Evolutionary conservation across 371 early-diverging fungal species (phyloP).

Genomic region (Apophysomyces variabilis): DNA sequence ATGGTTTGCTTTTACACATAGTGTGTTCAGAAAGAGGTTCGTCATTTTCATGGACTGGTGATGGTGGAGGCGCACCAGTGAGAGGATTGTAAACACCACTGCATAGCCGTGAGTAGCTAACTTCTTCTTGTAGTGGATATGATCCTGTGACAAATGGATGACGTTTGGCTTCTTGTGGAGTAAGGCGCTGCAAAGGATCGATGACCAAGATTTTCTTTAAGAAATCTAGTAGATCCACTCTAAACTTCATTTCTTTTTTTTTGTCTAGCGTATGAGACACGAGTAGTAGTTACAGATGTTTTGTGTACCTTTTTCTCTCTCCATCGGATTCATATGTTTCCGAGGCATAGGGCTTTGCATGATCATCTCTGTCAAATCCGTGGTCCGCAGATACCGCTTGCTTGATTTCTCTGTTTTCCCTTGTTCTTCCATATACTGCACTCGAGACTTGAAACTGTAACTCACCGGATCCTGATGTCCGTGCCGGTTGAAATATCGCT

Average conservation of each 20-base stretch:
- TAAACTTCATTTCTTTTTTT: slow-evolving; percentile 59
- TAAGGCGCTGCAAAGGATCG: slow-evolving; percentile 89
- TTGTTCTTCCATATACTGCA: slow-evolving; percentile 77
- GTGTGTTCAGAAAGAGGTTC: background rate
- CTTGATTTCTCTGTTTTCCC: slow-evolving; percentile 77
- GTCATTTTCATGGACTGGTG: background rate
- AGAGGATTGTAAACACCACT: background rate
- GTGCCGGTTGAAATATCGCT: slow-evolving; percentile 73
- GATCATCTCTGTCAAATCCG: slow-evolving; percentile 81
- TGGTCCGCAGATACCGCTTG: slow-evolving; percentile 85
- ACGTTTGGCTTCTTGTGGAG: slow-evolving; percentile 86
- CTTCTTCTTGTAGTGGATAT: background rate
- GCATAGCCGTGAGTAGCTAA: background rate
- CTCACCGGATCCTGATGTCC: slow-evolving; percentile 43
- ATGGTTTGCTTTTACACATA: background rate
- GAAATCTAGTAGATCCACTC: slow-evolving; percentile 82
- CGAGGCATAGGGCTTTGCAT: slow-evolving; percentile 76
- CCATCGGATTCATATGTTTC: slow-evolving; percentile 61
- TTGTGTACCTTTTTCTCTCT: slow-evolving; percentile 66
- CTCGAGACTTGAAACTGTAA: slow-evolving; percentile 79
- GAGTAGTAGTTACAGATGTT: background rate
- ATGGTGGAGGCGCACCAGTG: slow-evolving; percentile 1
- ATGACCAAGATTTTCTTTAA: slow-evolving; percentile 78
- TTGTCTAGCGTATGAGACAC: background rate
- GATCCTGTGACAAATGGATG: slow-evolving; percentile 86